A percentile compares a stretch with the other conserved stretches of the same genome.
phyloP scores from a whole-genome alignment of 441 rosid species.

The Breynia disticha region DNA sequence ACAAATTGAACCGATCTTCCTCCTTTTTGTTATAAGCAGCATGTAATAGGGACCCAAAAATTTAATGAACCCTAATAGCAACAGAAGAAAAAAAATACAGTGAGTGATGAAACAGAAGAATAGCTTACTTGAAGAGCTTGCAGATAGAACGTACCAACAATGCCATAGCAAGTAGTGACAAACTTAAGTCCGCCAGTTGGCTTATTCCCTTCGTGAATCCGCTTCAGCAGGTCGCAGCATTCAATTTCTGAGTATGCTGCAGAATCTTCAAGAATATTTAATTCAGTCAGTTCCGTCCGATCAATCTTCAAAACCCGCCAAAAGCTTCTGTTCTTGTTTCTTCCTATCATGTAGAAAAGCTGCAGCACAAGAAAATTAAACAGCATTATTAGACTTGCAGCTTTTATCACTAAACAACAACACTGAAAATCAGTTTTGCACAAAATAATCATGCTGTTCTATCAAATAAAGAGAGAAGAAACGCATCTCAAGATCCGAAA shows the following conservation, averaged over 20 bases:
- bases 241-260: conserved; percentile 53
- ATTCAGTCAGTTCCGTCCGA: conserved; percentile 61
- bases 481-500: too few species aligned
- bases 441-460: too few species aligned
- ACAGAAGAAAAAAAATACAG: conserved; percentile 1
- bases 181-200: conserved; percentile 81
- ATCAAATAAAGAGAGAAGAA: too few species aligned
- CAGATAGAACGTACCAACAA: conserved; percentile 51
- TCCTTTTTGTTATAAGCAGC: conserved; percentile 82
- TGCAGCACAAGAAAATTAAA: conserved; percentile 19
- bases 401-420: background rate
- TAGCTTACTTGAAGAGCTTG: background rate
- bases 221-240: conserved; percentile 64
- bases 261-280: conserved; percentile 63
- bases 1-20: conserved; percentile 77
- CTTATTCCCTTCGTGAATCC: conserved; percentile 84
- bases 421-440: background rate
- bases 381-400: background rate
- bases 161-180: conserved; percentile 77
- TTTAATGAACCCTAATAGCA: conserved; percentile 62
- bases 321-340: conserved; percentile 64
- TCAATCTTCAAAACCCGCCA: conserved; percentile 91
- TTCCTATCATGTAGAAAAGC: conserved; percentile 89
- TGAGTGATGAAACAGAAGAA: conserved; percentile 3
- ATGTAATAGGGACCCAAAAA: conserved; percentile 96